Evolutionary conservation across 768 basidiomycete species (phyloP).

Genomic region (Neoboletus magnificus): DNA sequence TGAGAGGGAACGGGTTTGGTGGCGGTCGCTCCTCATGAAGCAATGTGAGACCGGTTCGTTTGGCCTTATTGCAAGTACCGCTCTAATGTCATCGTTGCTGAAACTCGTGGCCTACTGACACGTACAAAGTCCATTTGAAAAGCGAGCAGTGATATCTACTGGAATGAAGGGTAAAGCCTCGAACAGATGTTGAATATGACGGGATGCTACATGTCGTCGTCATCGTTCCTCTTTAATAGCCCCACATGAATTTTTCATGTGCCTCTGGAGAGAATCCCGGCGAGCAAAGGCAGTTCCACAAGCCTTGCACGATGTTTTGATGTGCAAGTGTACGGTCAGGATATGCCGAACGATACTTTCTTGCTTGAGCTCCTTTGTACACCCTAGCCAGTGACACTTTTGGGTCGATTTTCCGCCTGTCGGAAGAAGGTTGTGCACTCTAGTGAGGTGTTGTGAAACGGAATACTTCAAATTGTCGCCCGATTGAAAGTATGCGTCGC

Average conservation of each 20-base stretch:
- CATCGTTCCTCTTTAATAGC: background rate
- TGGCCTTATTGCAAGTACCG: background rate
- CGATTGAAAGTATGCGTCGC: background rate
- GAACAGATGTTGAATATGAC: background rate
- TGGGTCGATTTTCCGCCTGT: conserved; percentile 1
- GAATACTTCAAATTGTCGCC: conserved; percentile 9
- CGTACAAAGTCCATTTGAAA: background rate
- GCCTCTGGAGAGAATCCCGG: conserved; percentile 20
- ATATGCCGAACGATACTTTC: conserved; percentile 28
- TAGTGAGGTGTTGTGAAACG: conserved; percentile 11
- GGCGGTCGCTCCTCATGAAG: background rate
- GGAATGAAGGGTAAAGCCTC: too few species aligned
- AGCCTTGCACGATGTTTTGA: conserved; percentile 5
- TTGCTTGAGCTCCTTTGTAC: conserved; percentile 20
- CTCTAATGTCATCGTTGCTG: background rate
- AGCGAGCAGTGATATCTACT: background rate
- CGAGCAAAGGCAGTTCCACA: conserved; percentile 23
- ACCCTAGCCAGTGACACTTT: conserved; percentile 19
- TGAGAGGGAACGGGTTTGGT: background rate
- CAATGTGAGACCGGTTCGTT: background rate
- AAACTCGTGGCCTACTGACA: too few species aligned
- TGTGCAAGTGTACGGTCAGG: conserved; percentile 19
- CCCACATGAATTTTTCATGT: conserved; percentile 19
- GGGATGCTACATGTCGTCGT: too few species aligned
- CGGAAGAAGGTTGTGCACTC: conserved; percentile 1